A percentile compares a stretch with the other conserved stretches of the same genome.
Evolutionary conservation across 805 yeast species (phyloP).

Genomic region (Starmerella vaccinii): DNA sequence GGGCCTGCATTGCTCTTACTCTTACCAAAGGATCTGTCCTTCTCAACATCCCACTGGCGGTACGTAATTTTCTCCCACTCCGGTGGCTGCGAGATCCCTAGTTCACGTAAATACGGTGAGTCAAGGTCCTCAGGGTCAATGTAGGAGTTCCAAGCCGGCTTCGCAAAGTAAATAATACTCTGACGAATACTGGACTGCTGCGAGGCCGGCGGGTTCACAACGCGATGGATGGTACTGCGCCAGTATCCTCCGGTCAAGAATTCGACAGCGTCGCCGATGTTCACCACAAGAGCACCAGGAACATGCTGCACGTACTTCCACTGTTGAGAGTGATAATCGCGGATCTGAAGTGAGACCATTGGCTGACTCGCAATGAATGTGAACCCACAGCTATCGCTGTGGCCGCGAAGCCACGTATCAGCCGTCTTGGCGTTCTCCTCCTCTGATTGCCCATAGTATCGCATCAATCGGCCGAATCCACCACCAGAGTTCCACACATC

Average conservation of each 20-base stretch:
- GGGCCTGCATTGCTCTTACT: slow-evolving; percentile 31
- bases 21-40: slow-evolving; percentile 39
- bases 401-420: slow-evolving; percentile 40
- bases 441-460: slow-evolving; percentile 32
- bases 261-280: slow-evolving; percentile 37
- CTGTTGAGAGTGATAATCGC: slow-evolving; percentile 31
- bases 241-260: slow-evolving; percentile 40
- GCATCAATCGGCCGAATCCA: slow-evolving; percentile 35
- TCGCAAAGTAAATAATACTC: slow-evolving; percentile 37
- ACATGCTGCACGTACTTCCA: slow-evolving; percentile 35
- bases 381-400: slow-evolving; percentile 37
- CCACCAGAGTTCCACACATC: slow-evolving; percentile 34
- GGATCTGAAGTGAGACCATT: slow-evolving; percentile 34
- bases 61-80: slow-evolving; percentile 35
- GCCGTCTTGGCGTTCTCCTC: slow-evolving; percentile 31
- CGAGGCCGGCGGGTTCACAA: slow-evolving; percentile 38
- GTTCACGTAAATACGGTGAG: slow-evolving; percentile 33
- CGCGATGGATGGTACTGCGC: slow-evolving; percentile 40
- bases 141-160: slow-evolving; percentile 32
- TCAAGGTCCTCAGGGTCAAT: slow-evolving; percentile 37
- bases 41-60: slow-evolving; percentile 39
- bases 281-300: slow-evolving; percentile 34
- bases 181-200: slow-evolving; percentile 34
- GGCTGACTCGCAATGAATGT: slow-evolving; percentile 37
- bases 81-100: slow-evolving; percentile 30